Percentiles rank a stretch among this genome's conserved stretches.
Evolutionary conservation across 257 asterid species (phyloP).

Genomic region (Cinchona pubescens): DNA sequence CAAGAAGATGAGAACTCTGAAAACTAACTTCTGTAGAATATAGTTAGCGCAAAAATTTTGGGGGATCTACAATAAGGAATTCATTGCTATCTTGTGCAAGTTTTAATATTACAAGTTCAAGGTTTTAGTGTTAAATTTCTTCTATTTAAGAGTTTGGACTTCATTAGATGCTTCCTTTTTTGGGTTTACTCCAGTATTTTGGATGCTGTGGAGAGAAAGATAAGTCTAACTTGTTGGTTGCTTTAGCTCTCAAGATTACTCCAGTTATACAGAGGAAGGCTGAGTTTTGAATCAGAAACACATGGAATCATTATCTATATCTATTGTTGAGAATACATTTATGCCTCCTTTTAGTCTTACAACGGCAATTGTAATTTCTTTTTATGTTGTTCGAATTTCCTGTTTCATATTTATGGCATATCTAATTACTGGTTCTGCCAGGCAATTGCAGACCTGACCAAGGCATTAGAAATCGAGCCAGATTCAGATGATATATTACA

Average conservation of each 20-base stretch:
- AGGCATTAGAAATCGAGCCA: slow-evolving; percentile 90
- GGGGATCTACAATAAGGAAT: not conserved
- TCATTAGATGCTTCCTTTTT: not conserved
- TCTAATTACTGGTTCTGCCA: slow-evolving; percentile 34
- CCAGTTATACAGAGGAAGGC: slow-evolving; percentile 2
- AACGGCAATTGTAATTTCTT: not conserved
- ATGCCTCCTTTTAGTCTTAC: not conserved
- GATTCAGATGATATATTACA: slow-evolving; percentile 75
- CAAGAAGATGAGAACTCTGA: not conserved
- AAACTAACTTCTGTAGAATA: not conserved
- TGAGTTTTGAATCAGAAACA: not conserved
- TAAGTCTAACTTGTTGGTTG: not conserved
- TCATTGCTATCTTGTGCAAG: not conserved
- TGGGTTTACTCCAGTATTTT: not conserved
- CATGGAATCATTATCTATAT: not conserved
- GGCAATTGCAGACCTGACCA: slow-evolving; percentile 95
- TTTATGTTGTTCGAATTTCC: slow-evolving; percentile 2
- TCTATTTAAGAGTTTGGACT: not conserved
- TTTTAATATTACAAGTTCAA: not conserved
- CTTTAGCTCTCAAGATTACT: not conserved
- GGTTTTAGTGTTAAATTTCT: not conserved
- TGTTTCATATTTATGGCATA: slow-evolving; percentile 8
- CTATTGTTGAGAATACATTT: not conserved
- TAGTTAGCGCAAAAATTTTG: not conserved
- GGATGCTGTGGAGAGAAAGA: not conserved